Conservation (phyloP, 2,329 filamentous ascomycete species). For the Cephalotrichum gorgonifer region DNA sequence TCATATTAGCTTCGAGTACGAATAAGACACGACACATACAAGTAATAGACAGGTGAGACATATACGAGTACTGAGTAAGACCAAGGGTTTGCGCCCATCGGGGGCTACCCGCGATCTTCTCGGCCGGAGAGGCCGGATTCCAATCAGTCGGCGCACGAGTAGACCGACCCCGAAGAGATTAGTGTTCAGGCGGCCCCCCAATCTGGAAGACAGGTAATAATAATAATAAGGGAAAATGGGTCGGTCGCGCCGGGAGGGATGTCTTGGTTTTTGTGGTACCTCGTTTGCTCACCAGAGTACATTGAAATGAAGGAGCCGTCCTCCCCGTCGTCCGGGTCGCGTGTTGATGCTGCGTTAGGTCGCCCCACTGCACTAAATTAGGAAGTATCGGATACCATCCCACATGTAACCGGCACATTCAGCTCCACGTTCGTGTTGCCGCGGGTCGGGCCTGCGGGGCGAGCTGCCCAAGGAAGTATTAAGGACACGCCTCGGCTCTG, state of each 20-base stretch:
- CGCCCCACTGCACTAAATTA: neutral
- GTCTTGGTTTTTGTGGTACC: neutral
- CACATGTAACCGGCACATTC: slow-evolving; percentile 2
- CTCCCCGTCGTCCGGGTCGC: neutral
- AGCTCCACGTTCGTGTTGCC: neutral
- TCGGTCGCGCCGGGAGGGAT: neutral
- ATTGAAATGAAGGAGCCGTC: neutral
- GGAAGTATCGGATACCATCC: neutral
- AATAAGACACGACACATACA: too few species aligned
- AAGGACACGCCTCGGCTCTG: slow-evolving; percentile 3
- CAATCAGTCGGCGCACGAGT: neutral
- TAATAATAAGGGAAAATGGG: neutral
- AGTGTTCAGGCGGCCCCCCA: neutral
- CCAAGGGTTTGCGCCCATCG: too few species aligned
- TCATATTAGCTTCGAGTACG: neutral
- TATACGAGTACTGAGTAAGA: too few species aligned
- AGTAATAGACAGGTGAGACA: too few species aligned
- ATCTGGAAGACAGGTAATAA: neutral
- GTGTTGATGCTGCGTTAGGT: neutral
- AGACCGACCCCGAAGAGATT: neutral
- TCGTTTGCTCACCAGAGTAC: neutral
- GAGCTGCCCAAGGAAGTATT: neutral
- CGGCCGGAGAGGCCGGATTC: neutral
- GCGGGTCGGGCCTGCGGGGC: neutral
- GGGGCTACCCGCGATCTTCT: too few species aligned